Evolutionary conservation across 2,329 filamentous ascomycete species (phyloP), one percentile per base, ranked within the genome.

Genomic region (Aspergillus eucalypticola): DNA sequence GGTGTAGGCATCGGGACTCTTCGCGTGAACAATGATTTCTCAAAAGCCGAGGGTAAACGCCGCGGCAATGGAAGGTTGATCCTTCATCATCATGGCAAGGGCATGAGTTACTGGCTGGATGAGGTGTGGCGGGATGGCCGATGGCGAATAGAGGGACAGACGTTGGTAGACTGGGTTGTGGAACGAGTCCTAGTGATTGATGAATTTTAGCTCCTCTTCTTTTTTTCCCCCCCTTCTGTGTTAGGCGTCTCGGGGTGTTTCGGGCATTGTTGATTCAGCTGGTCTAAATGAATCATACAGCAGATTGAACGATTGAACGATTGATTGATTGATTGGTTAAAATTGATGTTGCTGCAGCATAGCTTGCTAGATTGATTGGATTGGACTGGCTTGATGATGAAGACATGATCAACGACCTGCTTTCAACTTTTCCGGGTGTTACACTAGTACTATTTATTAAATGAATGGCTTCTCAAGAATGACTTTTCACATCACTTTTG

Each of bases 131-230:
- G 59, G n/a, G 72, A 71, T 64, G 78, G 67, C n/a, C 67, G 67
- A 58, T 80, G 78, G 78, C 78, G 72, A 54, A 67, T 71, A 53
- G 78, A 79, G 55, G 71, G 73, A 7, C 79, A 81, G 62, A 67
- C 63, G 39, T 58, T 79, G 21, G 71, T 75, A 3, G 75, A 81
- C 64, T 75, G 71, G 71, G 52, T 78, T 44, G 74, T 79, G 23
- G 78, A 79, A 59, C 67, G 63, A 32, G 66, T 76, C n/a, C 64
- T 80, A 60, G 71, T 76, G 23, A 32, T 49, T n/a, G 46, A 49
- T n/a, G 23, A 27, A 27, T 21, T 44, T 21, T 44, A 23, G 3
- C 5, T 10, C 17, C 41, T 8, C 10, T 23, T 21, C 10, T 21
- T 4, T 19, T 10, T 10, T 42, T 19, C 5, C 11, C 8, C 8